A percentile compares a stretch with the other conserved stretches of the same genome.
These are phyloP conservation scores for Datura wrightii DNA, from an alignment of 257 asterid species.

Conservation along the genomic window DNA sequence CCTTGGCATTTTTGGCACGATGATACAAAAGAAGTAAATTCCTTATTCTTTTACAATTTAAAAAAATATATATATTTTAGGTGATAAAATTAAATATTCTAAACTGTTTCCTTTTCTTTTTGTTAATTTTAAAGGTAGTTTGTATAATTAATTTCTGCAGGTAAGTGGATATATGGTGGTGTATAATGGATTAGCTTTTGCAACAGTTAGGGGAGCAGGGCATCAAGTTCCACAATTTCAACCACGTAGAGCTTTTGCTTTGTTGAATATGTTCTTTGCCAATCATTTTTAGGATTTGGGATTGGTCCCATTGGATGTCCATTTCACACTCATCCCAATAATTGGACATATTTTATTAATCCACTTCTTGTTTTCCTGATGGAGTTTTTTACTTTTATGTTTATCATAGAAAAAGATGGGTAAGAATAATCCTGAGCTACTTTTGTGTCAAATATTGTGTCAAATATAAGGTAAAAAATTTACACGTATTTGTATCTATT, in stretches of 20 bases:
- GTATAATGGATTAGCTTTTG: conserved; percentile 47
- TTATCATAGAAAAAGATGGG: neutral
- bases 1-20: conserved; percentile 54
- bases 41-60: neutral
- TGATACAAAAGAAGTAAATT: conserved; percentile 31
- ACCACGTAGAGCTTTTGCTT: conserved; percentile 46
- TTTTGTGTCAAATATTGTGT: neutral
- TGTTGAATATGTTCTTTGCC: conserved; percentile 37
- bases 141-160: conserved; percentile 28
- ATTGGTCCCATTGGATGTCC: neutral
- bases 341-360: neutral
- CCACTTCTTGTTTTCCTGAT: neutral
- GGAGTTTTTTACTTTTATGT: neutral
- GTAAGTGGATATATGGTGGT: conserved; percentile 48
- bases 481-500: too few species aligned
- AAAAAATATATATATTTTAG: neutral
- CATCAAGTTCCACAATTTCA: conserved; percentile 52
- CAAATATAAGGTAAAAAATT: neutral
- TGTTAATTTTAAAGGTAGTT: neutral
- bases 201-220: conserved; percentile 50
- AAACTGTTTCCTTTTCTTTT: neutral
- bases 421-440: neutral
- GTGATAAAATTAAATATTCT: neutral
- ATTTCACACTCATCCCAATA: neutral
- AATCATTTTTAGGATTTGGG: conserved; percentile 6